Conservation (phyloP, 495 filamentous ascomycete genomes). For the Cenococcum geophilum region DNA sequence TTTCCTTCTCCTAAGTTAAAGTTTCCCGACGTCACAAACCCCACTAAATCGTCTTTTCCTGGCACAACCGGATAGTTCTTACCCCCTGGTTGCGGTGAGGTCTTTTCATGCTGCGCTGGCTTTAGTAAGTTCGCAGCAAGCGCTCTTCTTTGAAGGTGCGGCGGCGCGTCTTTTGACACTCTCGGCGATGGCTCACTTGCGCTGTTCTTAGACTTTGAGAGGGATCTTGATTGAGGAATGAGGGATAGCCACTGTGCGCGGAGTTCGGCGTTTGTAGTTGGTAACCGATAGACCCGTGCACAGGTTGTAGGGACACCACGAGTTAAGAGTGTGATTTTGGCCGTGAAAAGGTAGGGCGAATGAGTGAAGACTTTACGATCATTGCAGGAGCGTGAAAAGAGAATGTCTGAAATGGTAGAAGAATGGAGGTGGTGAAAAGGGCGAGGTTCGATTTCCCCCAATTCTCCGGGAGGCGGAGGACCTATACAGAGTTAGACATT, state of each 20-base stretch:
- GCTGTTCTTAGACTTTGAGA: conserved; percentile 7
- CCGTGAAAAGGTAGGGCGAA: conserved; percentile 45
- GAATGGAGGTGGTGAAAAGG: conserved; percentile 17
- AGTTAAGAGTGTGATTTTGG: conserved; percentile 52
- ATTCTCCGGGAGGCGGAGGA: not conserved
- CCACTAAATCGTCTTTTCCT: conserved; percentile 70
- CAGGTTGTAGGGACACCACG: conserved; percentile 57
- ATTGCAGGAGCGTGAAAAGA: conserved; percentile 1
- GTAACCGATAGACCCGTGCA: conserved; percentile 68
- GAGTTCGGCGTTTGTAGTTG: conserved; percentile 43
- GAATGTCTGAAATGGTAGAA: not conserved
- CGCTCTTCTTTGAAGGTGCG: conserved; percentile 22
- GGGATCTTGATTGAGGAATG: conserved; percentile 18
- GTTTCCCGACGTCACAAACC: conserved; percentile 84
- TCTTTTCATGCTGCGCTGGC: not conserved
- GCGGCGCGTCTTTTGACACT: conserved; percentile 27
- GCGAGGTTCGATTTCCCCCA: not conserved
- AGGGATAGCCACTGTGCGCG: conserved; percentile 51
- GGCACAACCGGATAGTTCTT: conserved; percentile 62
- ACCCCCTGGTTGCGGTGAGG: conserved; percentile 37
- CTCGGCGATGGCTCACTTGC: conserved; percentile 1
- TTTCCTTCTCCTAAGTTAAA: conserved; percentile 74
- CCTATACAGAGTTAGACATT: not conserved
- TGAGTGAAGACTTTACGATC: not conserved
- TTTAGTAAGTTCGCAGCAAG: conserved; percentile 40